These are phyloP conservation scores for Pseudogymnoascus sp. DNA, from an alignment of 2,329 filamentous ascomycete genomes.

Conservation along the genomic window DNA sequence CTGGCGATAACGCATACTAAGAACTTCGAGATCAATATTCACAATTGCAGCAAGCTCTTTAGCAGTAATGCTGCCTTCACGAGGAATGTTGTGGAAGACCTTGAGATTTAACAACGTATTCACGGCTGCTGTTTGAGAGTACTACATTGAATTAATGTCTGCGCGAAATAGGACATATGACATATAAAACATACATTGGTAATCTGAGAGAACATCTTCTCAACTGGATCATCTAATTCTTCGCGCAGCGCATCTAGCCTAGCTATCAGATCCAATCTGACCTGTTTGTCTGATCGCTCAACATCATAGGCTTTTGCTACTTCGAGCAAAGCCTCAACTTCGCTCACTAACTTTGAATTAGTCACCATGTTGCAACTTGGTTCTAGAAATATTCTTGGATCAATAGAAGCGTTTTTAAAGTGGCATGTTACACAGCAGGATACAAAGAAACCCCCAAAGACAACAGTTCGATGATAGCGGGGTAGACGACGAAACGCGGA, in stretches of 20 bases:
- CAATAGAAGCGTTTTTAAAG: neutral
- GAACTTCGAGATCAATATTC: conserved; percentile 21
- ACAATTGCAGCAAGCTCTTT: conserved; percentile 19
- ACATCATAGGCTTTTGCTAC: conserved; percentile 16
- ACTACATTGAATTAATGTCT: conserved; percentile 12
- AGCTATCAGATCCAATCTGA: conserved; percentile 13
- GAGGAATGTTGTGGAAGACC: conserved; percentile 25
- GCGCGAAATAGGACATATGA: neutral
- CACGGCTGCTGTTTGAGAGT: conserved; percentile 20
- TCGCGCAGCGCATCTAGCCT: conserved; percentile 18
- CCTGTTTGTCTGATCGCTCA: conserved; percentile 12
- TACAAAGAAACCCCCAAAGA: neutral
- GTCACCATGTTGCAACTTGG: conserved; percentile 13
- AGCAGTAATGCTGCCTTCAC: conserved; percentile 22
- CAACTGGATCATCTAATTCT: conserved; percentile 22
- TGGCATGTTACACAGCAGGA: neutral
- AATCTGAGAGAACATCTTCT: conserved; percentile 25
- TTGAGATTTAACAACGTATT: conserved; percentile 19
- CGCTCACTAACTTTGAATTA: conserved; percentile 13
- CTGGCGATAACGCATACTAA: conserved; percentile 17
- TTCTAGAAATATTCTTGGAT: neutral
- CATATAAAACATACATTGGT: conserved; percentile 20
- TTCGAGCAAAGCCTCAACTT: conserved; percentile 16
- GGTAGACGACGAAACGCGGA: neutral
- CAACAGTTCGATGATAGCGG: neutral